Conservation (phyloP, 2,329 filamentous ascomycete species). For the Bipolaris gigantea region DNA sequence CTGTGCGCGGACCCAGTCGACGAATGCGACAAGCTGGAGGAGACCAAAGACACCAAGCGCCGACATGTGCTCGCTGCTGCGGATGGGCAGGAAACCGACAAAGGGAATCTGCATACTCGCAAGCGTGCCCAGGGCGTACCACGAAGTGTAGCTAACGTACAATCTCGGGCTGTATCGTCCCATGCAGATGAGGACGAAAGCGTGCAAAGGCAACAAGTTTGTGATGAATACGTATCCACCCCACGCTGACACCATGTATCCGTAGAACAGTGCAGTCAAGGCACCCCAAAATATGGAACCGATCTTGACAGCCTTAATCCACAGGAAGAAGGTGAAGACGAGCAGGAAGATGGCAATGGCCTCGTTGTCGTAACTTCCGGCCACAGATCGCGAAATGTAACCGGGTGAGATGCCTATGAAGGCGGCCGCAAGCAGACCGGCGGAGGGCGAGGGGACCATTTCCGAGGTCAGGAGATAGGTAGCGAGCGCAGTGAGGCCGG, state of each 20-base stretch:
- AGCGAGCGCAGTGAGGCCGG: constrained; percentile 88
- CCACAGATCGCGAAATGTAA: constrained; percentile 97
- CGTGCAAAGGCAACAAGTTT: constrained; percentile 90
- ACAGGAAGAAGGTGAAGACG: constrained; percentile 97
- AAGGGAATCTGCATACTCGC: constrained; percentile 99
- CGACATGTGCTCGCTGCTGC: constrained; percentile 98
- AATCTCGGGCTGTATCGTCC: constrained; percentile 90
- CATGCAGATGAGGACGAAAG: constrained; percentile 94
- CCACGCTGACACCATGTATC: constrained; percentile 99
- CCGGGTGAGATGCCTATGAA: constrained; percentile 99
- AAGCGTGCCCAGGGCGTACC: constrained; percentile 94
- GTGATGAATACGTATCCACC: constrained; percentile 99
- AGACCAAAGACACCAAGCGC: constrained; percentile 94
- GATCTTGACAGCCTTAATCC: constrained; percentile 97
- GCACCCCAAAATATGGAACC: constrained; percentile 97
- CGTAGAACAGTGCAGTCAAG: constrained; percentile 92
- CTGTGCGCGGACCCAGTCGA: constrained; percentile 86
- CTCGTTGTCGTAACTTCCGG: constrained; percentile 98
- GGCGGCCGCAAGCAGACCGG: constrained; percentile 86
- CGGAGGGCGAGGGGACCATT: constrained; percentile 93
- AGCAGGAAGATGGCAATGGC: constrained; percentile 98
- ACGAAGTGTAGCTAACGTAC: constrained; percentile 96
- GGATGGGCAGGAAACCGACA: constrained; percentile 93
- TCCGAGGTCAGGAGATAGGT: constrained; percentile 95
- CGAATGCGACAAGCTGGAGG: constrained; percentile 87